Evolutionary conservation across 164 flowering plant species (phyloP), one percentile per base, ranked within the genome.

Genomic region (Tetrastigma voinierianum): DNA sequence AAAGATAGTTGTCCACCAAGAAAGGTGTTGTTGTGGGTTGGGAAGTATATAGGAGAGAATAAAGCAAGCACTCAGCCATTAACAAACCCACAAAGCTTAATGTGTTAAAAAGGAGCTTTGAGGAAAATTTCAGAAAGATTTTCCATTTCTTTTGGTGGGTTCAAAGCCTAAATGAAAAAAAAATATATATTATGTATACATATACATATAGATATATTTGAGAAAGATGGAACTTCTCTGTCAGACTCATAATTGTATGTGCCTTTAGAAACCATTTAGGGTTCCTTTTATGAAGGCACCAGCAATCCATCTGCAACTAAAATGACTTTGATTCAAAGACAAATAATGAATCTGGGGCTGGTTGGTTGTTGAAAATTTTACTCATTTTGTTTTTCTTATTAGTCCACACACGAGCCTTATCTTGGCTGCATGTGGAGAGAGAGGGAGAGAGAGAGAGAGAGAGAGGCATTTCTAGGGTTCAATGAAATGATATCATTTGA

Each of bases 161-260:
- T 32, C 40, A 32, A 32, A 32, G 40, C 40, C 40, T 32, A 32
- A 32, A 32, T 4, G 0, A 32, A 32, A 32, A 32, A 32, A 32
- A 32, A 32, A 0, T 32, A n/a, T n/a, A n/a, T n/a, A n/a, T n/a
- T n/a, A n/a, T n/a, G n/a, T n/a, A n/a, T n/a, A n/a, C n/a, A n/a
- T n/a, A n/a, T n/a, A n/a, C n/a, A n/a, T n/a, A n/a, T 32, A 32
- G 3, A 32, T 32, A 32, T 32, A 32, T 32, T 3, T 32, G 40
- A 32, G 40, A 32, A 32, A 76, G 67, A 47, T 57, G 61, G 74
- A 75, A 72, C 74, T 76, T 73, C 65, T 52, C 63, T 73, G 76
- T 80, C 72, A n/a, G n/a, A n/a, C n/a, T n/a, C n/a, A 72, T 72
- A 77, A 72, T 78, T 72, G 72, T 25, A n/a, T 67, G 46, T 73